These are phyloP conservation scores for Colletotrichum salicis DNA, from an alignment of 2,329 filamentous ascomycete genomes.

Conservation along the genomic window DNA sequence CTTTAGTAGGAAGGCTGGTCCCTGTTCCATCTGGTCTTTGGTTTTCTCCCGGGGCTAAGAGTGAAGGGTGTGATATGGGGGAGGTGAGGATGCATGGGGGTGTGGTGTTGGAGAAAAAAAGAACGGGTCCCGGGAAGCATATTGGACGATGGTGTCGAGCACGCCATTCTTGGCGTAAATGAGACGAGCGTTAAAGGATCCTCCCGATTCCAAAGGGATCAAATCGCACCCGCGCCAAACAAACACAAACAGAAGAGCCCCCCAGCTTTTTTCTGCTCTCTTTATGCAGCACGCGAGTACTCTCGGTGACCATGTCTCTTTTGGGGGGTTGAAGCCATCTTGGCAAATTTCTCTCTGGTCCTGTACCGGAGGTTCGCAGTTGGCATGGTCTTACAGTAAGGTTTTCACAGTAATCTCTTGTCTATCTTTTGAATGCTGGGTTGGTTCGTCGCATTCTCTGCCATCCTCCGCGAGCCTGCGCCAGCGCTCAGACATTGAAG, in stretches of 20 bases:
- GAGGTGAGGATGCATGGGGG: background rate
- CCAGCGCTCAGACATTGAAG: conserved; percentile 6
- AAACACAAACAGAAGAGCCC: conserved; percentile 3
- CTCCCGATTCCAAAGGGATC: conserved; percentile 13
- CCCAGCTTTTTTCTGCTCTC: background rate
- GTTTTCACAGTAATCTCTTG: background rate
- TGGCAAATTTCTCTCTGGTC: background rate
- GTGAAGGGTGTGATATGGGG: background rate
- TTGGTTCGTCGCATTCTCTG: background rate
- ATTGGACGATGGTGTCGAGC: conserved; percentile 35
- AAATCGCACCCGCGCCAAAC: conserved; percentile 20
- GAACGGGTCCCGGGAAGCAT: conserved; percentile 26
- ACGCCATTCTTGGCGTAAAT: conserved; percentile 35
- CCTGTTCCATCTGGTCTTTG: conserved; percentile 4
- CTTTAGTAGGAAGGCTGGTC: background rate
- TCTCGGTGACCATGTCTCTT: conserved; percentile 1
- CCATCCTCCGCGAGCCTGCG: background rate
- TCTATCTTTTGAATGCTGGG: background rate
- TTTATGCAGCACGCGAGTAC: background rate
- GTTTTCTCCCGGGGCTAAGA: background rate
- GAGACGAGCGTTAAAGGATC: conserved; percentile 25
- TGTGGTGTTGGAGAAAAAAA: conserved; percentile 12
- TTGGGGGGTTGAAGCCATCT: background rate
- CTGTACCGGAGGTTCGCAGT: background rate
- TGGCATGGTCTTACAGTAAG: conserved; percentile 1